These are phyloP conservation scores for Xanthoconium separans DNA, from an alignment of 1,284 basidiomycete species.

Conservation along the genomic window DNA sequence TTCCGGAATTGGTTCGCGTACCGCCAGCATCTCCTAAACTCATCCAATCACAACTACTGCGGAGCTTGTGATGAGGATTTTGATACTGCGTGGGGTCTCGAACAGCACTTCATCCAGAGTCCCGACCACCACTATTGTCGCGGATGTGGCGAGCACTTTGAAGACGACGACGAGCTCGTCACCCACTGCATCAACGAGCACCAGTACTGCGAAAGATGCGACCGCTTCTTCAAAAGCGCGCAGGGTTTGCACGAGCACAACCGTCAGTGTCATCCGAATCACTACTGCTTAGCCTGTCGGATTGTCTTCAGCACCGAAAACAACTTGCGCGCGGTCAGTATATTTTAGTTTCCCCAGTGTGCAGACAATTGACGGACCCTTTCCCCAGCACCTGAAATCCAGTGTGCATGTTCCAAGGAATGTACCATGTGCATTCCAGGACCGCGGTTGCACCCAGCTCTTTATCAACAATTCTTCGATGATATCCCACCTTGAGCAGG, in stretches of 20 bases:
- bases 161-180: conserved; percentile 23
- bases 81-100: conserved; percentile 12
- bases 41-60: conserved; percentile 24
- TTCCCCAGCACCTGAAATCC: conserved; percentile 39
- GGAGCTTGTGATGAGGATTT: conserved; percentile 21
- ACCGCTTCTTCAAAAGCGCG: conserved; percentile 38
- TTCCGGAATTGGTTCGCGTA: conserved; percentile 9
- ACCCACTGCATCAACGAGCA: conserved; percentile 39
- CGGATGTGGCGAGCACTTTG: conserved; percentile 40
- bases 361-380: neutral
- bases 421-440: conserved; percentile 38
- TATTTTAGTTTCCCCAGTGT: neutral
- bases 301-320: conserved; percentile 40
- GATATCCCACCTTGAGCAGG: conserved; percentile 47
- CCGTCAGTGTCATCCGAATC: conserved; percentile 46
- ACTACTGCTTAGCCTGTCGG: conserved; percentile 47
- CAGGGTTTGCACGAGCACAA: conserved; percentile 46
- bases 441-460: conserved; percentile 35
- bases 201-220: conserved; percentile 41
- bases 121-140: conserved; percentile 39
- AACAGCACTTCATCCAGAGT: conserved; percentile 30
- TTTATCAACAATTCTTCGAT: conserved; percentile 48
- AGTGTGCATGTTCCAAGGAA: conserved; percentile 37
- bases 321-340: conserved; percentile 31
- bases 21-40: conserved; percentile 26